A percentile compares a stretch with the other conserved stretches of the same genome.
Conservation (phyloP, 1,139 yeast genomes). For the Petasospora rhodanensis region DNA sequence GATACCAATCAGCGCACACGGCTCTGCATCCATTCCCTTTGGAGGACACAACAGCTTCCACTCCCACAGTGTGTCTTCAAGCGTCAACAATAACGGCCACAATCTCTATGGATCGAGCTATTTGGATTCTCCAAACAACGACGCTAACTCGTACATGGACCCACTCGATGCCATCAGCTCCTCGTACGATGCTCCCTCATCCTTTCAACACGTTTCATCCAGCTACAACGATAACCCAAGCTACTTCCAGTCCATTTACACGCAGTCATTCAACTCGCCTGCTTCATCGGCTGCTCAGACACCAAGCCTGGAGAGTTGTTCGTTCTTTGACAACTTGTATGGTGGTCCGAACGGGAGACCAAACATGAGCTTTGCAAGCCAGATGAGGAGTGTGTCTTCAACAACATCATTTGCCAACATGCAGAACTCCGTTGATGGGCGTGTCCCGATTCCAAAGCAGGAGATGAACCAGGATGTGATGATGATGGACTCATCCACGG, state of each 20-base stretch:
- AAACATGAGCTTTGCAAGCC: slow-evolving; percentile 21
- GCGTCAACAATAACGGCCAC: slow-evolving; percentile 12
- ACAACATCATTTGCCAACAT: slow-evolving; percentile 11
- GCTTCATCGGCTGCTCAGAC: slow-evolving; percentile 23
- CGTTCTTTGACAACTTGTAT: slow-evolving; percentile 24
- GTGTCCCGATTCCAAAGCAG: slow-evolving; percentile 3
- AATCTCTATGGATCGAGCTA: slow-evolving; percentile 14
- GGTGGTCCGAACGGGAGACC: slow-evolving; percentile 9
- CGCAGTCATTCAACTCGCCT: slow-evolving; percentile 19
- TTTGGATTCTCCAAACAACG: slow-evolving; percentile 21
- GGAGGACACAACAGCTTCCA: slow-evolving; percentile 3
- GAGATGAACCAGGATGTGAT: slow-evolving; percentile 11
- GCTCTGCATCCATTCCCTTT: slow-evolving; percentile 5
- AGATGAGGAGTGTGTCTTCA: slow-evolving; percentile 21
- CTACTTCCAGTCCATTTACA: slow-evolving; percentile 18
- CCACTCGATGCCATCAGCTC: slow-evolving; percentile 24
- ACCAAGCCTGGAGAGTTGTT: slow-evolving; percentile 19
- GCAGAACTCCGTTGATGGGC: slow-evolving; percentile 7
- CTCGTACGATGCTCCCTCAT: slow-evolving; percentile 25
- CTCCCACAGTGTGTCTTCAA: slow-evolving; percentile 11
- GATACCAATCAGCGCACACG: slow-evolving; percentile 17
- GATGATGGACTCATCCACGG: slow-evolving; percentile 8
- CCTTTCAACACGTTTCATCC: slow-evolving; percentile 14
- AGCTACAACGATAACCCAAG: slow-evolving; percentile 18
- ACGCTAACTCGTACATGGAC: slow-evolving; percentile 21